These are phyloP conservation scores for Spathaspora arborariae DNA, from an alignment of 805 yeast species.

Conservation along the genomic window DNA sequence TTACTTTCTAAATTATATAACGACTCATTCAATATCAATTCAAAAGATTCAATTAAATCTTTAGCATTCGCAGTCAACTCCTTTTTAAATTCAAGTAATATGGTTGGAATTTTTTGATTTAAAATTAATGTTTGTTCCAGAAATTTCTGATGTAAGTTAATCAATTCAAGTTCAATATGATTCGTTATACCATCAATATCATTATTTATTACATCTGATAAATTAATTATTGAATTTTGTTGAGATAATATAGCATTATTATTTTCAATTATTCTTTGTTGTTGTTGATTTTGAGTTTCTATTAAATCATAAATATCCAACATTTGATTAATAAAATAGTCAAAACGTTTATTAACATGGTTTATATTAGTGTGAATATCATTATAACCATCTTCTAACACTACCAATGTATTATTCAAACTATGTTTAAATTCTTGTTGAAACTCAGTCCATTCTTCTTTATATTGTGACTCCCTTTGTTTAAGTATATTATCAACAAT, in stretches of 20 bases:
- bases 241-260: background rate
- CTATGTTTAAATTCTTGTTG: conserved; percentile 5
- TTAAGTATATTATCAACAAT: conserved; percentile 4
- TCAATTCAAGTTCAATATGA: background rate
- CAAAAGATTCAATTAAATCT: conserved; percentile 4
- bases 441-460: conserved; percentile 3
- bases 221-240: background rate
- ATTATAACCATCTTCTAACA: conserved; percentile 3
- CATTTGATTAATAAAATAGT: conserved; percentile 3
- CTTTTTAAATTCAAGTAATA: background rate
- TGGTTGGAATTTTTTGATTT: background rate
- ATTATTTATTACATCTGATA: background rate
- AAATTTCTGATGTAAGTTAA: background rate
- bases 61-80: background rate
- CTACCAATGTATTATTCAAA: conserved; percentile 3
- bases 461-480: background rate
- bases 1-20: conserved; percentile 1
- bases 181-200: background rate
- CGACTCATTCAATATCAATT: conserved; percentile 3
- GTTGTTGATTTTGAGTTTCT: background rate
- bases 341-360: conserved; percentile 5
- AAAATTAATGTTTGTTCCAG: background rate
- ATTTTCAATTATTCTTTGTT: background rate
- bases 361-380: conserved; percentile 7
- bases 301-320: background rate